These are phyloP conservation scores for Physcia stellaris DNA, from an alignment of 495 filamentous ascomycete species.

Conservation along the genomic window DNA sequence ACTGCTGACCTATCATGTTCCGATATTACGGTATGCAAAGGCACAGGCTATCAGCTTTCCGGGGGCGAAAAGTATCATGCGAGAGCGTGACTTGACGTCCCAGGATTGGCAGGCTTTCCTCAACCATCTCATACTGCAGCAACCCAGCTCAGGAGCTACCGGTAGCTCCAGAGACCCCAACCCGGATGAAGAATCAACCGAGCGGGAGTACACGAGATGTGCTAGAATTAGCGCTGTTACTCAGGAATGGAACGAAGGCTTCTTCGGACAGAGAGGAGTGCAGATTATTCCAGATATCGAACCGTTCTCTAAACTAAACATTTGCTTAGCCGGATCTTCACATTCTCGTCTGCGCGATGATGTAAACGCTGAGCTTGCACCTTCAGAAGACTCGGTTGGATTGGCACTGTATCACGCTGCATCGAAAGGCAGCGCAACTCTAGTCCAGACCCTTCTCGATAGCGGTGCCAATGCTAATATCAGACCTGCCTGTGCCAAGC, in stretches of 20 bases:
- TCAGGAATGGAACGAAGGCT: neutral
- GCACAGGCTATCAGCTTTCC: neutral
- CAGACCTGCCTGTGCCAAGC: conserved; percentile 3
- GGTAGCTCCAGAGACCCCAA: neutral
- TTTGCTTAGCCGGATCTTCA: neutral
- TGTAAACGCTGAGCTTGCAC: neutral
- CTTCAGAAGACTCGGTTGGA: neutral
- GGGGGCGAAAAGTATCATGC: neutral
- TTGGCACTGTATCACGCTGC: conserved; percentile 9
- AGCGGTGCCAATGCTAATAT: conserved; percentile 8
- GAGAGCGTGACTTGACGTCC: neutral
- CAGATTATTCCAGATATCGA: neutral
- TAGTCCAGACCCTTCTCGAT: conserved; percentile 5
- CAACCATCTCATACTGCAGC: neutral
- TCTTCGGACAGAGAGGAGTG: neutral
- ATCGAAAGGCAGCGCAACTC: conserved; percentile 4
- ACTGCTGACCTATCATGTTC: neutral
- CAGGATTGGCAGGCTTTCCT: neutral
- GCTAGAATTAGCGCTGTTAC: neutral
- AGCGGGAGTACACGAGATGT: neutral
- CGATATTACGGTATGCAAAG: neutral
- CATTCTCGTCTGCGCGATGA: neutral
- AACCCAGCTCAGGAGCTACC: neutral
- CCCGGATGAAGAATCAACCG: neutral
- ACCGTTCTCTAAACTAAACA: neutral